These are phyloP conservation scores for Rhizophlyctis rosea DNA, from an alignment of 192 early-diverging fungal species.

Conservation along the genomic window DNA sequence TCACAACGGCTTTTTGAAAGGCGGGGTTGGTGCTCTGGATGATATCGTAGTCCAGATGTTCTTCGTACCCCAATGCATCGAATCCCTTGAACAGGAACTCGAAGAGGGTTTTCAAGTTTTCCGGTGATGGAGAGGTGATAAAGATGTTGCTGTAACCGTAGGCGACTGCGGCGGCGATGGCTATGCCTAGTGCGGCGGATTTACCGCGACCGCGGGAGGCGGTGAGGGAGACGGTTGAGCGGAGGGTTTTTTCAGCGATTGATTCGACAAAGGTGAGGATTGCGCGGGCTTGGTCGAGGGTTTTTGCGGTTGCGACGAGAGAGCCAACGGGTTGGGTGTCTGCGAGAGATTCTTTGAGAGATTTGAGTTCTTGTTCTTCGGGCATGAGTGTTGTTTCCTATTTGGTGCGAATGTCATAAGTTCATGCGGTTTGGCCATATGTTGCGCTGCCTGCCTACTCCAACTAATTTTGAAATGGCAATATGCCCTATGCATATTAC, in stretches of 20 bases:
- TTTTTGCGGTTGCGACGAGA: slow-evolving; percentile 74
- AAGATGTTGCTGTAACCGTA: slow-evolving; percentile 99
- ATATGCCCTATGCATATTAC: too few relatives aligned
- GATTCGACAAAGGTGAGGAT: slow-evolving; percentile 95
- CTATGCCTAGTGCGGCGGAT: slow-evolving; percentile 91
- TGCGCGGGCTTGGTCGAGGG: slow-evolving; percentile 95
- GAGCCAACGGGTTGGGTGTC: slow-evolving; percentile 90
- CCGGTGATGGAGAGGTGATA: slow-evolving; percentile 94
- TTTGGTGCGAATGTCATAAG: too few relatives aligned
- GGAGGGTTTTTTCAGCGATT: slow-evolving; percentile 90
- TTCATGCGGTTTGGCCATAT: too few relatives aligned
- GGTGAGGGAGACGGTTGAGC: slow-evolving; percentile 88
- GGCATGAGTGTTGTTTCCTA: slow-evolving; percentile 34
- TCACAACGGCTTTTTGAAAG: slow-evolving; percentile 91
- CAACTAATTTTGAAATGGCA: too few relatives aligned
- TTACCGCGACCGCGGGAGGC: slow-evolving; percentile 97
- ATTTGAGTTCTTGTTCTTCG: slow-evolving; percentile 63
- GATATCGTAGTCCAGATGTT: slow-evolving; percentile 98
- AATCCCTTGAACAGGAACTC: slow-evolving; percentile 98
- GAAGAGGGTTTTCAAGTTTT: slow-evolving; percentile 98
- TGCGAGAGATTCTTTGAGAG: slow-evolving; percentile 80
- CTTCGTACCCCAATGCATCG: slow-evolving; percentile 96
- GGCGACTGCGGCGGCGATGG: slow-evolving; percentile 92
- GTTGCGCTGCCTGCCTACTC: too few relatives aligned
- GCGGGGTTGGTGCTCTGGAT: slow-evolving; percentile 96